Percentiles rank a stretch among this genome's conserved stretches.
These are phyloP conservation scores for Theileria orientalis DNA, from an alignment of 169 alveolate species.

Conservation along the genomic window DNA sequence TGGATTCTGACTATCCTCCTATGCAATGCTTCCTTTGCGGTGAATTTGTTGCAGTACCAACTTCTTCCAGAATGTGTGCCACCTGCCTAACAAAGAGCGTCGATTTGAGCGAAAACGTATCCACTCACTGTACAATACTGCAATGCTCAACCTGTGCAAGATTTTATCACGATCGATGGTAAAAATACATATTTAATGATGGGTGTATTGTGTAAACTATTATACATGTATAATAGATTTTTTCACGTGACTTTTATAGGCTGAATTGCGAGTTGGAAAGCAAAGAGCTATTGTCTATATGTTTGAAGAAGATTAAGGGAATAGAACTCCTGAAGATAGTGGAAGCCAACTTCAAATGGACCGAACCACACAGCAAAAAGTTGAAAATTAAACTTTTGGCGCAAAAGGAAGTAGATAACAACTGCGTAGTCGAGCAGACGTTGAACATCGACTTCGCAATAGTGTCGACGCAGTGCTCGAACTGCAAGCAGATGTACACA, in stretches of 20 bases:
- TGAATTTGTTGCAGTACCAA: conserved; percentile 57
- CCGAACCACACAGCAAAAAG: conserved; percentile 95
- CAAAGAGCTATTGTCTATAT: conserved; percentile 93
- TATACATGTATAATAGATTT: too few species aligned
- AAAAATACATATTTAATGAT: neutral
- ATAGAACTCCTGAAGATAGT: conserved; percentile 88
- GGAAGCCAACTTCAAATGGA: conserved; percentile 94
- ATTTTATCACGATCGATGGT: conserved; percentile 66
- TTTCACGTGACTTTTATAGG: conserved; percentile 20
- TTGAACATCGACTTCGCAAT: conserved; percentile 87
- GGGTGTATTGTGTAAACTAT: neutral
- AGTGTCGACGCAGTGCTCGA: conserved; percentile 93
- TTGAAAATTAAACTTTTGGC: conserved; percentile 93
- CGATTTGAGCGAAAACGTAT: conserved; percentile 48
- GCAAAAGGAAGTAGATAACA: conserved; percentile 91
- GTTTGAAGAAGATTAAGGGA: conserved; percentile 95
- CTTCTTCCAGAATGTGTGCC: conserved; percentile 62
- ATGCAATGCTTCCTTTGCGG: conserved; percentile 69
- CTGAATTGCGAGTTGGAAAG: conserved; percentile 86
- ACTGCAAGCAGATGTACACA: conserved; percentile 96
- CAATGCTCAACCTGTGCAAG: conserved; percentile 58
- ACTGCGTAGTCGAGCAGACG: conserved; percentile 89
- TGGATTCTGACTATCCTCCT: conserved; percentile 64
- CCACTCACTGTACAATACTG: conserved; percentile 54
- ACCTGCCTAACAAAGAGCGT: conserved; percentile 55